Base-by-base conservation (phyloP, 2,329 filamentous ascomycete species). In the Claviceps sp. region DNA sequence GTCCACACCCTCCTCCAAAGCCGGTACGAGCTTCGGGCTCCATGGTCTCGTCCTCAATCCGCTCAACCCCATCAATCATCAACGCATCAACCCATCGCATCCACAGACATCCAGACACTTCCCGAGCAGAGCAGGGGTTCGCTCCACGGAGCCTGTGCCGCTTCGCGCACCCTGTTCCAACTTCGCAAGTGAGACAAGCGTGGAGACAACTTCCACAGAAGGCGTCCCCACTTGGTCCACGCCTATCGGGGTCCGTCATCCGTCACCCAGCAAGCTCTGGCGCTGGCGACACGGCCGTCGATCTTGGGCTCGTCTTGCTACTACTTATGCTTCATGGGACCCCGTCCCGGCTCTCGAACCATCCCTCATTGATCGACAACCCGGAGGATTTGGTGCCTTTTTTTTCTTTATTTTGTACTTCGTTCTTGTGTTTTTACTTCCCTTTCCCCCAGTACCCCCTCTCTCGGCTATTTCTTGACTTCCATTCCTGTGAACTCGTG, bases 161-260 rank as follows among this genome's bases (percentile, higher is more conserved):
- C 53, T 50, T 48, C 34, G 54, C 50, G 46, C 50, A 54, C 56
- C 59, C 56, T 57, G 57, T 72, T 71, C 30, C 71, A 68, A 64
- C 66, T 70, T 70, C 41, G 46, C 65, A 70, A 73, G 72, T 76
- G 73, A 77, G 73, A 76, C 72, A 74, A 63, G 67, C 69, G 69
- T 69, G 68, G 56, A 54, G 55, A 54, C 56, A 52, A 52, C 52
- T 48, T 48, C 42, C 48, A 43, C 9, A 52, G 48, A 51, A 34
- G 30, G 37, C 9, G 56, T 56, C 54, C 50, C 55, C 55, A 58
- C 57, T 56, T 53, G 54, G 48, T 50, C 53, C 52, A 54, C 52
- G 53, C 53, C 55, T 48, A 50, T 56, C 50, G 53, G 47, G 50
- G 54, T 43, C 46, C 47, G 40, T 54, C 46, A 51, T 52, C 50